phyloP scores from a whole-genome alignment of 768 basidiomycete species.

The Mycena floridula region DNA sequence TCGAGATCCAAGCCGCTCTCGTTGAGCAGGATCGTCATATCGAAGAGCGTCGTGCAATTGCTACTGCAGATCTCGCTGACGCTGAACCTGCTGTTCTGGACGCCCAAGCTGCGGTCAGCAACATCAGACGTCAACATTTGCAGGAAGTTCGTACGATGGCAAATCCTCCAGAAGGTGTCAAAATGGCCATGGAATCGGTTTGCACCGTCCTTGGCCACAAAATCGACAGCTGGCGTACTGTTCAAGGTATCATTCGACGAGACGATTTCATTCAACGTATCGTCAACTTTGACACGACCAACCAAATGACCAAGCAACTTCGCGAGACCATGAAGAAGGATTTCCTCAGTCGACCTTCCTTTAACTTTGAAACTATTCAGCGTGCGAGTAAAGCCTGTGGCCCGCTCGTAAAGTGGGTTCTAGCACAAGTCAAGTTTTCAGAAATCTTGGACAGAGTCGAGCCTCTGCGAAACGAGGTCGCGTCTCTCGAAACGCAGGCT shows the following conservation, averaged over 20 bases:
- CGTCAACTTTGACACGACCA: constrained; percentile 89
- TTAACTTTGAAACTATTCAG: constrained; percentile 93
- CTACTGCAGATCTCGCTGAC: constrained; percentile 93
- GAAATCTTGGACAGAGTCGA: constrained; percentile 97
- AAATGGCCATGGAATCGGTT: constrained; percentile 97
- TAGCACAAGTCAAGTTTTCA: constrained; percentile 95
- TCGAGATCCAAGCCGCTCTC: constrained; percentile 90
- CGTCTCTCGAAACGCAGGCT: constrained; percentile 87
- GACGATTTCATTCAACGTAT: constrained; percentile 97
- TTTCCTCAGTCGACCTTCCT: constrained; percentile 84
- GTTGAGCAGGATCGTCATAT: constrained; percentile 89
- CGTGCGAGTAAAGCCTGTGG: constrained; percentile 96
- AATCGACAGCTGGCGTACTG: constrained; percentile 94
- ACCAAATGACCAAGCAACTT: constrained; percentile 83
- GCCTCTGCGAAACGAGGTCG: constrained; percentile 92
- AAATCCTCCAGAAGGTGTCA: constrained; percentile 96
- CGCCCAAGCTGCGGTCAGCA: constrained; percentile 93
- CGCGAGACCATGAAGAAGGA: constrained; percentile 91
- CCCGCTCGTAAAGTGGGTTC: constrained; percentile 95
- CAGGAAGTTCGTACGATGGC: constrained; percentile 98
- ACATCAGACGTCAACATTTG: constrained; percentile 91
- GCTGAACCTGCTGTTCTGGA: constrained; percentile 97
- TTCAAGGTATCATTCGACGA: constrained; percentile 91
- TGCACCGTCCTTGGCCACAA: constrained; percentile 95
- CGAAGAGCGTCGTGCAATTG: constrained; percentile 79